Evolutionary conservation across 768 basidiomycete species (phyloP), one percentile per base, ranked within the genome.

Genomic region (Lactifluus pinguis): DNA sequence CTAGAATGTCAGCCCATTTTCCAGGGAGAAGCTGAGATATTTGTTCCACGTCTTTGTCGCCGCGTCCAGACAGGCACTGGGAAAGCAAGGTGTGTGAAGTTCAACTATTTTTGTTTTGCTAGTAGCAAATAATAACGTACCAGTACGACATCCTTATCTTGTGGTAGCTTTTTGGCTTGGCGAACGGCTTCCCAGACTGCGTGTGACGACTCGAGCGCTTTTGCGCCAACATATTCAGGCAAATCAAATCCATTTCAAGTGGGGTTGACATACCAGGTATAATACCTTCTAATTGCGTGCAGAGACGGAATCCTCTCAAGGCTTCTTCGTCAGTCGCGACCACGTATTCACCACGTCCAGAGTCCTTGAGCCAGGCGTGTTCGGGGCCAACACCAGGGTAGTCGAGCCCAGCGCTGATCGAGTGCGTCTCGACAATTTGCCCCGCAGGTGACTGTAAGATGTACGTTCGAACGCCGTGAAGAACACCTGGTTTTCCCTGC

Each of bases 301-400:
- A 80, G 75, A 93, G 78, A 60, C 93, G 78, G 82, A 99, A 98
- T 1, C 92, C 97, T 44, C 92, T 81, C 32, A 98, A 77, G 6
- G 93, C 93, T 67, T 99, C 80, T 72, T 97, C 93, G 69, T 99
- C 97, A 5, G 90, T 97, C 9, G 95, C 95, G 14, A 81, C 86
- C 19, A 90, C 84, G 71, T 98, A 99, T 70, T 97, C 92, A 0
- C 93, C 97, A 61, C 97, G 80, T 17, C 89, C 89, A 4, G 87
- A 88, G 69, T 98, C 94, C 74, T 98, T 98, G 70, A 99, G 77
- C 88, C 91, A 97, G 49, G 95, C 89, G 70, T 98, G 97, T 73
- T 99, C 97, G 9, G 97, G 97, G 21, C 97, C 97, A 52, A 99
- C 95, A 64, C 94, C 94, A 29, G 94, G 94, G 74, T 98, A 98